Evolutionary conservation across 352 stramenopile species (phyloP), one percentile per base, ranked within the genome.

Genomic region (Aphanomyces invadans): DNA sequence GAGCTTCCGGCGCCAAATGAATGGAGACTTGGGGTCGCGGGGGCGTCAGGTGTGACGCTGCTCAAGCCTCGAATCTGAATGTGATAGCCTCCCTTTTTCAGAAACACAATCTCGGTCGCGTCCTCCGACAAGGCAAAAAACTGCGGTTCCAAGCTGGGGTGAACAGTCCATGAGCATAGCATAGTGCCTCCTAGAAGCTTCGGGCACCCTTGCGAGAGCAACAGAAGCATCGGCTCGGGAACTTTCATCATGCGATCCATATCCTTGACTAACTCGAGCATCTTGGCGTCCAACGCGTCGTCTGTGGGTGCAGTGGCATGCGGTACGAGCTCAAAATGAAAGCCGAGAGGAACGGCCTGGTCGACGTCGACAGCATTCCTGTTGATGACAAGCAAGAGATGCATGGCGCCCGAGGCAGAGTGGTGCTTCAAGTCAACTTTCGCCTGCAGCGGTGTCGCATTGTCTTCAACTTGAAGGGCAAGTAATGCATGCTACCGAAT

Each of bases 31-130:
- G 36, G 29, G 15, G 49, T 7, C 36, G 36, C 21, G 12, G 49
- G 12, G 19, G 21, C n/a, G 29, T n/a, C 21, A 11, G 25, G 12
- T 38, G 25, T 4, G 25, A 5, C 7, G 29, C 25, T 12, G 2
- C 49, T 57, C 17, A 57, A n/a, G 49, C 49, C 49, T 9, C 49
- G 49, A n/a, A 57, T 32, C 49, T 57, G 49, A n/a, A 57, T 38
- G 29, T 57, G 49, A n/a, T 57, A 57, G 25, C 49, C 49, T 1
- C 49, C 2, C 11, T 57, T 29, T 2, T 57, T 57, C 5, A 57
- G 29, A 2, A 57, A 57, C 19, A 57, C 49, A 7, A 57, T 11
- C 49, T 57, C 49, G 5, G 49, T 57, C 15, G 17, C 49, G 23
- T 57, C 49, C 15, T 36, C 49, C 11, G 49, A 57, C 19, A 57